Evolutionary conservation across 2,329 filamentous ascomycete species (phyloP).

Genomic region (Ceratocystis papillata): DNA sequence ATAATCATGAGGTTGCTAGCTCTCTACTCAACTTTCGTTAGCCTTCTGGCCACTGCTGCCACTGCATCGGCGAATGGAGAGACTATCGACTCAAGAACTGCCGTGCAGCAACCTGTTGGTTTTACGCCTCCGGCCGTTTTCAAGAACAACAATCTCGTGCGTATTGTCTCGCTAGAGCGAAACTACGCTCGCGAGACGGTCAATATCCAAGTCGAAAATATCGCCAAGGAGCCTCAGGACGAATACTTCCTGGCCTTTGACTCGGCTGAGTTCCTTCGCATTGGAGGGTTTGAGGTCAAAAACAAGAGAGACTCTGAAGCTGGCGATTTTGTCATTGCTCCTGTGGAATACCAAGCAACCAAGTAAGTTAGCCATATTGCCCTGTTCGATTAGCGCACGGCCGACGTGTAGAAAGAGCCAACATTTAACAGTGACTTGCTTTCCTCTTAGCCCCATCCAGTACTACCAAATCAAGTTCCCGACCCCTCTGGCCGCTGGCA

Average conservation of each 20-base stretch:
- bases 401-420: background rate
- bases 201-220: conserved; percentile 90
- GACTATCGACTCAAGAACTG: conserved; percentile 41
- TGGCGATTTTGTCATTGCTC: conserved; percentile 51
- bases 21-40: conserved; percentile 48
- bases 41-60: conserved; percentile 44
- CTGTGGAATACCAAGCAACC: conserved; percentile 52
- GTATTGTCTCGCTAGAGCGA: conserved; percentile 86
- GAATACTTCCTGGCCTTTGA: conserved; percentile 90
- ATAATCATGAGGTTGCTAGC: conserved; percentile 36
- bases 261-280: conserved; percentile 57
- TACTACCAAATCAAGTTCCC: conserved; percentile 80
- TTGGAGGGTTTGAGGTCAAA: conserved; percentile 83
- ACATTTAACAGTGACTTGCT: conserved; percentile 24
- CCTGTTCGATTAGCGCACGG: background rate
- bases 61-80: conserved; percentile 34
- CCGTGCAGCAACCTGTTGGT: conserved; percentile 48
- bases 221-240: conserved; percentile 63
- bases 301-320: conserved; percentile 71
- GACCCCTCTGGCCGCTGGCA: conserved; percentile 60
- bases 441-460: conserved; percentile 49
- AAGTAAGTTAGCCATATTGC: conserved; percentile 37
- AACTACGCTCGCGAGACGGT: conserved; percentile 79
- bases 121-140: conserved; percentile 78
- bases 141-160: conserved; percentile 84